A percentile compares a stretch with the other conserved stretches of the same genome.
Evolutionary conservation across 2,329 filamentous ascomycete genomes (phyloP).

Genomic region (Pseudocercospora crystallina): DNA sequence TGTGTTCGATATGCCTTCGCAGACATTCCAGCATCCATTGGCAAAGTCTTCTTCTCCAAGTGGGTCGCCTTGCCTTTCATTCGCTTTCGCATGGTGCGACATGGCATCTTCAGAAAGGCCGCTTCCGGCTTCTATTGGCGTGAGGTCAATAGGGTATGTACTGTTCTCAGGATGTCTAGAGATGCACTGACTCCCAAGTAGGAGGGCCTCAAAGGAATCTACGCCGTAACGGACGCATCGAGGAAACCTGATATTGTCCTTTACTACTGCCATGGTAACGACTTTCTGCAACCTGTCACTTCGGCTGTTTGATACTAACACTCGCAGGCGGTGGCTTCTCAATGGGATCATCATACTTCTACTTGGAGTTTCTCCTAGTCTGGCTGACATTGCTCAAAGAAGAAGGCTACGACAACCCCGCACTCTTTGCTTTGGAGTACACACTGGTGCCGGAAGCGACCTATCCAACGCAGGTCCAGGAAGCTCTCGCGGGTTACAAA

Average conservation of each 20-base stretch:
- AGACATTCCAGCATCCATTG: slow-evolving; percentile 66
- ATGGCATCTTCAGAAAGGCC: slow-evolving; percentile 64
- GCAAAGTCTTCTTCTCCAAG: slow-evolving; percentile 76
- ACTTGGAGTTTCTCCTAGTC: slow-evolving; percentile 76
- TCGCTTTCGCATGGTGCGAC: slow-evolving; percentile 70
- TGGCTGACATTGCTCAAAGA: slow-evolving; percentile 67
- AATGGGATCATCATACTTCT: slow-evolving; percentile 81
- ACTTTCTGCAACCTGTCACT: not conserved
- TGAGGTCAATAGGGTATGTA: slow-evolving; percentile 49
- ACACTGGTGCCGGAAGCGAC: slow-evolving; percentile 72
- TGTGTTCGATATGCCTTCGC: slow-evolving; percentile 78
- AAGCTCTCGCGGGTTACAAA: slow-evolving; percentile 69
- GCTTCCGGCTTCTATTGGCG: slow-evolving; percentile 56
- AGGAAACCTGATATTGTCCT: slow-evolving; percentile 71
- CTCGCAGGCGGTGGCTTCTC: slow-evolving; percentile 71
- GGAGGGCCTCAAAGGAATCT: slow-evolving; percentile 57
- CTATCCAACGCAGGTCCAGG: slow-evolving; percentile 71
- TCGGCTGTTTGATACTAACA: not conserved
- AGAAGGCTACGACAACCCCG: slow-evolving; percentile 70
- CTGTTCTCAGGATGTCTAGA: slow-evolving; percentile 1
- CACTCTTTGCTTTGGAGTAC: slow-evolving; percentile 78
- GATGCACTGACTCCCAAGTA: too few relatives aligned
- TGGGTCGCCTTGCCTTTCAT: slow-evolving; percentile 71
- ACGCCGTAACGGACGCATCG: slow-evolving; percentile 63
- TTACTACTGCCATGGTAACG: slow-evolving; percentile 74